phyloP scores from a whole-genome alignment of 345 rosid species.

The Lepidium didymum region DNA sequence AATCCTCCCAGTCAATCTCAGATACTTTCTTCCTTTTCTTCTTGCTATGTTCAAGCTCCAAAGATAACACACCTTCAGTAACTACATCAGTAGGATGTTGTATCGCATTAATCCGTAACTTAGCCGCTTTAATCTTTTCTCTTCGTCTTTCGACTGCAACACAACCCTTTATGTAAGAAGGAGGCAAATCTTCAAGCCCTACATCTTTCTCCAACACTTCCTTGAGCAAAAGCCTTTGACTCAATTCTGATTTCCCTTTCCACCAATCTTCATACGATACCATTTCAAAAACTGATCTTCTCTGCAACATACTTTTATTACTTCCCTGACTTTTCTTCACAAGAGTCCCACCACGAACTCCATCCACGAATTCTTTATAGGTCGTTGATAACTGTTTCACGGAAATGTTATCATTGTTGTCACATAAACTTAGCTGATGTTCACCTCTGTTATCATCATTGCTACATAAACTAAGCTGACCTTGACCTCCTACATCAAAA shows the following conservation, averaged over 20 bases:
- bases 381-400: constrained; percentile 41
- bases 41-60: constrained; percentile 30
- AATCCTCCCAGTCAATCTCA: constrained; percentile 79
- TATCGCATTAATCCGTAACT: constrained; percentile 43
- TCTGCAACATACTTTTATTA: not conserved
- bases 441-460: constrained; percentile 4
- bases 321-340: not conserved
- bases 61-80: not conserved
- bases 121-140: constrained; percentile 60
- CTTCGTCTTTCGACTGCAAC: constrained; percentile 44
- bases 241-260: constrained; percentile 64
- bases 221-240: constrained; percentile 62
- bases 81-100: constrained; percentile 35
- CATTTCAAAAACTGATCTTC: constrained; percentile 1
- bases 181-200: constrained; percentile 58
- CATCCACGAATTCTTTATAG: constrained; percentile 35
- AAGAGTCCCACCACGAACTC: constrained; percentile 13
- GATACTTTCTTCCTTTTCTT: constrained; percentile 34
- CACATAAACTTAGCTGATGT: not conserved
- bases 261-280: constrained; percentile 51
- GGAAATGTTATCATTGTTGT: constrained; percentile 33
- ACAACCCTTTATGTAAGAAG: constrained; percentile 51
- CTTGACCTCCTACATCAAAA: constrained; percentile 27
- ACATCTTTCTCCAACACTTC: constrained; percentile 65
- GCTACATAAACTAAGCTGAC: not conserved